Evolutionary conservation across 2,329 filamentous ascomycete species (phyloP), one percentile per base, ranked within the genome.

Genomic region (Dothidotthia symphoricarpi): DNA sequence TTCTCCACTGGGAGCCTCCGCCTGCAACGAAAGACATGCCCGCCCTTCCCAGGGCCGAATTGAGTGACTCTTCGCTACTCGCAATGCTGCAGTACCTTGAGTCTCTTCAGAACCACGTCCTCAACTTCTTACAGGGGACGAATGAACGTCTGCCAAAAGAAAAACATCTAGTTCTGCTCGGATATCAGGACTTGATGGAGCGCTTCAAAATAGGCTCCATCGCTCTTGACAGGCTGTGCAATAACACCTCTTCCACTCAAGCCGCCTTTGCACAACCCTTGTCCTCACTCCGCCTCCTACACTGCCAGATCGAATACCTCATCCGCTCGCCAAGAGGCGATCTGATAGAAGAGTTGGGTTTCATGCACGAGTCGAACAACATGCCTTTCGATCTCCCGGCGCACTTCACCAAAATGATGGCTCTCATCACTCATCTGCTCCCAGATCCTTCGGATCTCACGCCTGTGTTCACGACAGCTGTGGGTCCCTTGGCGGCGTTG

Each of bases 381-480:
- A 37, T 49, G 6, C 48, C 55, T 3, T 43, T 51, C 13, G 50
- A 57, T n/a, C n/a, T 45, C 3, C 41, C 36, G 3, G 40, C 38
- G 28, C 34, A 57, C 26, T 41, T 47, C 34, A 11, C 41, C 17
- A 29, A 30, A n/a, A 40, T 60, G 42, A 45, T 58, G 31, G 32
- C 46, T 12, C 31, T 56, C 30, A 49, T 43, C 26, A 45, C 30
- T 12, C 41, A 35, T 28, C 43, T 49, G 3, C 37, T 45, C 14
- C 33, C 33, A 11, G 34, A 31, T 25, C 32, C 31, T 26, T n/a
- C 24, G 28, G 7, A 34, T 25, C 26, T 17, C 27, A 34, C 50
- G 0, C 61, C 62, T 1, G 49, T 61, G 2, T 66, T 63, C 39
- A 51, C 55, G 2, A 52, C 53, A 1, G 39, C 49, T 8, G 51